phyloP scores from a whole-genome alignment of 2,329 filamentous ascomycete genomes.

The Didymella glomerata region DNA sequence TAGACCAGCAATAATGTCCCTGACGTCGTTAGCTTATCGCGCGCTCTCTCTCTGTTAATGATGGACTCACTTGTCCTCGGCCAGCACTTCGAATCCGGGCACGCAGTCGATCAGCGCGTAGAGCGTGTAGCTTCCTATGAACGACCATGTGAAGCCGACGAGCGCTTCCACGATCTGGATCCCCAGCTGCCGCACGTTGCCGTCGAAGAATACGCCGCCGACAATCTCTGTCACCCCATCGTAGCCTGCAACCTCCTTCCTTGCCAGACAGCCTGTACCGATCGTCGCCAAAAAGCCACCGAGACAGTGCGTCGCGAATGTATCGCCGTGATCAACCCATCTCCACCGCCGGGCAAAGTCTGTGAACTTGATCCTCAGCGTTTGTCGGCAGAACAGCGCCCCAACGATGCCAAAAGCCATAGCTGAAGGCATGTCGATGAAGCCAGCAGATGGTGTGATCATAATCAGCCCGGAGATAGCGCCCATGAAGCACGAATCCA shows the following conservation, averaged over 20 bases:
- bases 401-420: conserved; percentile 60
- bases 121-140: conserved; percentile 58
- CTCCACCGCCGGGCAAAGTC: conserved; percentile 56
- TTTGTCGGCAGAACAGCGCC: conserved; percentile 60
- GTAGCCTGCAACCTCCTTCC: conserved; percentile 61
- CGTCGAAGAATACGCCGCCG: conserved; percentile 63
- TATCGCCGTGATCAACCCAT: conserved; percentile 66
- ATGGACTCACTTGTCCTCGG: conserved; percentile 59
- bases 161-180: conserved; percentile 62
- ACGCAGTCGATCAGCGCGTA: conserved; percentile 63
- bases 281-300: conserved; percentile 62
- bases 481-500: conserved; percentile 62
- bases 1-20: conserved; percentile 58
- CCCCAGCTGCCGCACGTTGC: conserved; percentile 60
- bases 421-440: conserved; percentile 60
- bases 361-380: conserved; percentile 62
- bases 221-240: conserved; percentile 60
- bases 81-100: conserved; percentile 62
- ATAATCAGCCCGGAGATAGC: conserved; percentile 63
- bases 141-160: conserved; percentile 62
- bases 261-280: conserved; percentile 61
- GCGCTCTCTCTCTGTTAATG: background rate
- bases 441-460: conserved; percentile 61
- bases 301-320: conserved; percentile 64
- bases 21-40: conserved; percentile 28